Base-by-base conservation (phyloP, 2,329 filamentous ascomycete genomes). In the Alternaria sp. region DNA sequence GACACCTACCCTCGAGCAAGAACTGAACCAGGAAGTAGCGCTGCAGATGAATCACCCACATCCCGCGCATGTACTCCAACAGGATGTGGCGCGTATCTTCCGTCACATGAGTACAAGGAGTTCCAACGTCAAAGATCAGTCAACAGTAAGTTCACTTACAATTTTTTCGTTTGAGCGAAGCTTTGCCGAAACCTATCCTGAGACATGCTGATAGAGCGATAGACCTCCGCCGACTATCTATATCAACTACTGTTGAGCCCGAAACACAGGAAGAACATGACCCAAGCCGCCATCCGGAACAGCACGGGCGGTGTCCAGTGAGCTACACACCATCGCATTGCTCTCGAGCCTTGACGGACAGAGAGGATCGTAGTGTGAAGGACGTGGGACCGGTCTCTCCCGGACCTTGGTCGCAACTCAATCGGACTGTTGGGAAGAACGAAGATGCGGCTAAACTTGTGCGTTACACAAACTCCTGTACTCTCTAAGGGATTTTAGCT, bases 291-390 rank as follows among this genome's bases (percentile, higher is more conserved):
- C 3, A 16, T n/a, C 3, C 28, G 11, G 30, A 49, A 49, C 3
- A 3, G 11, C n/a, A 36, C 30, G 3, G 1, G 1, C 6, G 34
- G 16, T 3, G 1, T 34, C 28, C 34, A 14, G 25, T 32, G 16
- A 40, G 32, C 20, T 20, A 52, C 28, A 40, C 49, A 6, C 49
- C 49, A 27, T 52, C 49, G 25, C 49, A 52, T 9, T 27, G 49
- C 34, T 52, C 49, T 6, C 32, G 32, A 11, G 49, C 22, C 4
- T 38, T 40, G 25, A 40, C 36, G 22, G 49, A 52, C 16, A 28
- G 32, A 40, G 49, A 52, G 4, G n/a, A 12, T 20, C n/a, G 34
- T 27, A 52, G 34, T 16, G 34, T 6, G 34, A 52, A 52, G 36
- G 1, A 28, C 1, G 20, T 3, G 46, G 46, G 8, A 22, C 20